Percentiles rank a stretch among this genome's conserved stretches.
Evolutionary conservation across 352 stramenopile species (phyloP).

Genomic region (Pythium chondricola): DNA sequence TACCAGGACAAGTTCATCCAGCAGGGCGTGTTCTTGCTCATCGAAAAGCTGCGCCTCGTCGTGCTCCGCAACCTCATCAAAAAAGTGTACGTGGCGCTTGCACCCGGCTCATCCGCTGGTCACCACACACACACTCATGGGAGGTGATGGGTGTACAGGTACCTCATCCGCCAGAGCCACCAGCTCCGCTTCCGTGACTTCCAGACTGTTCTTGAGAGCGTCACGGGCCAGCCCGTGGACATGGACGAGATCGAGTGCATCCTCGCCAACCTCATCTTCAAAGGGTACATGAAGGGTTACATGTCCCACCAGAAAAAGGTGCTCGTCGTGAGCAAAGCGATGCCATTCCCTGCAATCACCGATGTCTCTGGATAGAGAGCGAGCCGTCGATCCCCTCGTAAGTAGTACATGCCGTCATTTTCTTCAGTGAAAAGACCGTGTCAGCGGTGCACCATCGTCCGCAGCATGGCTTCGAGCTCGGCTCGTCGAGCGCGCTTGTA

Average conservation of each 20-base stretch:
- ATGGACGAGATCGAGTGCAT: slow-evolving; percentile 97
- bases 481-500: slow-evolving; percentile 58
- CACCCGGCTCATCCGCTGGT: neutral
- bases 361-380: slow-evolving; percentile 54
- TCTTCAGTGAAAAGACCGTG: too few species aligned
- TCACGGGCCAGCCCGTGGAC: slow-evolving; percentile 85
- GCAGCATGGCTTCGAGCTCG: slow-evolving; percentile 61
- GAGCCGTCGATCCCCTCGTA: too few species aligned
- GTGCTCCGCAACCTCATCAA: slow-evolving; percentile 95
- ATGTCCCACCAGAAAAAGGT: slow-evolving; percentile 96
- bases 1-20: slow-evolving; percentile 90
- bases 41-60: slow-evolving; percentile 94
- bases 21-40: slow-evolving; percentile 93
- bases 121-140: neutral
- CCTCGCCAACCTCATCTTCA: slow-evolving; percentile 96
- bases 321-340: slow-evolving; percentile 92
- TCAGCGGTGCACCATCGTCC: slow-evolving; percentile 45
- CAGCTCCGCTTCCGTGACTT: slow-evolving; percentile 91
- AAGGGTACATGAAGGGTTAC: slow-evolving; percentile 95
- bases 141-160: too few species aligned
- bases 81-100: slow-evolving; percentile 80
- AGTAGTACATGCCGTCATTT: neutral
- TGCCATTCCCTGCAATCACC: slow-evolving; percentile 89
- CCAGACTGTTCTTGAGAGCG: slow-evolving; percentile 76
- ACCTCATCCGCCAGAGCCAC: slow-evolving; percentile 77